A percentile compares a stretch with the other conserved stretches of the same genome.
These are phyloP conservation scores for Starmerella bombicola DNA, from an alignment of 805 yeast genomes.

Conservation along the genomic window DNA sequence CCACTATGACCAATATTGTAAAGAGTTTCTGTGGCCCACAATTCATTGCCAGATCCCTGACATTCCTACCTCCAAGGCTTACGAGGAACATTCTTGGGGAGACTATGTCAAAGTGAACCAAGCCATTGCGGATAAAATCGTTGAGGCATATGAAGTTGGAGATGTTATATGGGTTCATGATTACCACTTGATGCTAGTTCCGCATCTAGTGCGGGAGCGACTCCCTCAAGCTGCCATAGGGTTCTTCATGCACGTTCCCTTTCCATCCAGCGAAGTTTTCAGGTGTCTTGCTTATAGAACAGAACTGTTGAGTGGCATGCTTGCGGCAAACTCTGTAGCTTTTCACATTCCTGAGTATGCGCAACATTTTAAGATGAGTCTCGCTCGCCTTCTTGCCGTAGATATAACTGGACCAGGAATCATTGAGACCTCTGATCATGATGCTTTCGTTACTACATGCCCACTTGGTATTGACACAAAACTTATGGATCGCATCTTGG, in stretches of 20 bases:
- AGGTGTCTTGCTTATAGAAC: slow-evolving; percentile 84
- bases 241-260: slow-evolving; percentile 82
- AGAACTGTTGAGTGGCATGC: slow-evolving; percentile 60
- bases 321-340: slow-evolving; percentile 78
- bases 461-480: slow-evolving; percentile 35
- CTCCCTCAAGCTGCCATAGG: slow-evolving; percentile 82
- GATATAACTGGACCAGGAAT: slow-evolving; percentile 74
- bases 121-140: slow-evolving; percentile 62
- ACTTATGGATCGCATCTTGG: slow-evolving; percentile 37
- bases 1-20: slow-evolving; percentile 82
- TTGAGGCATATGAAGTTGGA: slow-evolving; percentile 52
- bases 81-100: slow-evolving; percentile 91
- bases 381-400: slow-evolving; percentile 69
- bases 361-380: slow-evolving; percentile 84
- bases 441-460: slow-evolving; percentile 28
- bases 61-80: slow-evolving; percentile 83
- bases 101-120: slow-evolving; percentile 67
- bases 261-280: slow-evolving; percentile 91
- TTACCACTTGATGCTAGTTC: slow-evolving; percentile 79
- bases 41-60: slow-evolving; percentile 90
- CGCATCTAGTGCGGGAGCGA: slow-evolving; percentile 62
- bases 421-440: slow-evolving; percentile 46
- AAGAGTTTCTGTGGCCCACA: slow-evolving; percentile 93
- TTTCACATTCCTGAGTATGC: slow-evolving; percentile 91
- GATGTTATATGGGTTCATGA: slow-evolving; percentile 90